Evolutionary conservation across 2,329 filamentous ascomycete species (phyloP).

Genomic region (Microcyclosporella mali): DNA sequence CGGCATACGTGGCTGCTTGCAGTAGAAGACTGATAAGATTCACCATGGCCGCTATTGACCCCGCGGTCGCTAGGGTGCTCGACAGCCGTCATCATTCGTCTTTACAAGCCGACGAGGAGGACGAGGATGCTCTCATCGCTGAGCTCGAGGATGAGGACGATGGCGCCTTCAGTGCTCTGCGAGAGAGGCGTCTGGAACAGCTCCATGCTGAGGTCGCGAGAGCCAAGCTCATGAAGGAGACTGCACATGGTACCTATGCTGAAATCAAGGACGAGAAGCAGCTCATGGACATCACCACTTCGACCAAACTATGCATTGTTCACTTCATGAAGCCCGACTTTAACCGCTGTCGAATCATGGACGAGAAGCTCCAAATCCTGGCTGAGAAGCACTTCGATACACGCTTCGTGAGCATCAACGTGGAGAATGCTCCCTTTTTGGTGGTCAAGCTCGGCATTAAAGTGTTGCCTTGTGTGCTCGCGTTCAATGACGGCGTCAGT

Average conservation of each 20-base stretch:
- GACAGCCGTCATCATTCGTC: constrained; percentile 29
- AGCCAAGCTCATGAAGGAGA: constrained; percentile 43
- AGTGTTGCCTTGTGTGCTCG: constrained; percentile 54
- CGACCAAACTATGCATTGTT: constrained; percentile 51
- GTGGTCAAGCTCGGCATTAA: constrained; percentile 53
- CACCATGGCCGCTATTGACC: constrained; percentile 35
- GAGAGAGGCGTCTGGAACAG: constrained; percentile 52
- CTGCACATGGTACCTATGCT: constrained; percentile 44
- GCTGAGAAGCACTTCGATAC: constrained; percentile 55
- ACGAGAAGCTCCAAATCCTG: constrained; percentile 50
- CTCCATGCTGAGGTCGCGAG: constrained; percentile 51
- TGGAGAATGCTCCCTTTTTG: constrained; percentile 55
- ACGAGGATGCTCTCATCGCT: constrained; percentile 56
- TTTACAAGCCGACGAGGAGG: constrained; percentile 43
- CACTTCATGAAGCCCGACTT: constrained; percentile 63
- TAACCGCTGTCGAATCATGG: constrained; percentile 56
- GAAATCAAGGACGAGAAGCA: constrained; percentile 54
- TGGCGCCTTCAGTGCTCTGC: constrained; percentile 48
- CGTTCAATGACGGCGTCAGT: constrained; percentile 50
- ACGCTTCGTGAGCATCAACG: constrained; percentile 52
- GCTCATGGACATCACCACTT: constrained; percentile 56
- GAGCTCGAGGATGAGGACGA: constrained; percentile 52
- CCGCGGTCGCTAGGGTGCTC: constrained; percentile 46
- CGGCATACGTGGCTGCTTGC: too few relatives aligned
- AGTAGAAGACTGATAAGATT: neutral